Conservation (phyloP, 1,284 basidiomycete genomes). For the Puccinia novopanici region DNA sequence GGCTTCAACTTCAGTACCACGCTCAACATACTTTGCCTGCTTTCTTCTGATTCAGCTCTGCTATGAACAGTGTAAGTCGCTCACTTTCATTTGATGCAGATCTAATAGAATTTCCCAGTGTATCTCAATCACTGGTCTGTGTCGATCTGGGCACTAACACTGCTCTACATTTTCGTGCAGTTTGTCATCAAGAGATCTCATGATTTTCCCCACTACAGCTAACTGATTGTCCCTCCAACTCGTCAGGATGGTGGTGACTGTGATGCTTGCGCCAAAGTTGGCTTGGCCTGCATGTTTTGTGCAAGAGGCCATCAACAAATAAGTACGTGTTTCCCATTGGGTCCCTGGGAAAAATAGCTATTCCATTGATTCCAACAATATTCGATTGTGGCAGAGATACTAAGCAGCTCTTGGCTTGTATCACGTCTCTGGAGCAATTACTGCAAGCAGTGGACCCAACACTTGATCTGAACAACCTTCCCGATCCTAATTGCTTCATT, state of each 20-base stretch:
- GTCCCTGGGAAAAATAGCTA: background rate
- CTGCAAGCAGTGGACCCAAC: constrained; percentile 28
- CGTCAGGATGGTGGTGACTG: constrained; percentile 9
- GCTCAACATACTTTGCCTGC: too few relatives aligned
- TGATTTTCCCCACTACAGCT: too few relatives aligned
- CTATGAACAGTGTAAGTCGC: too few relatives aligned
- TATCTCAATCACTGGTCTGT: too few relatives aligned
- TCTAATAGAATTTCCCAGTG: too few relatives aligned
- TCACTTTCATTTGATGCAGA: too few relatives aligned
- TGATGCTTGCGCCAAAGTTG: constrained; percentile 15
- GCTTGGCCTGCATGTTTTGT: constrained; percentile 28
- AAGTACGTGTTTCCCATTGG: constrained; percentile 21
- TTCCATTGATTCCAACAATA: background rate
- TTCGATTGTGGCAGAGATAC: constrained; percentile 23
- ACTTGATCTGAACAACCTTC: constrained; percentile 33
- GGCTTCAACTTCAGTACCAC: too few relatives aligned
- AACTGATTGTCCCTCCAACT: too few relatives aligned
- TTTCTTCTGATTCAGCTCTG: too few relatives aligned
- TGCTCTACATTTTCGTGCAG: too few relatives aligned
- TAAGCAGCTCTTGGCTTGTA: constrained; percentile 34
- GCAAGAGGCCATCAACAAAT: constrained; percentile 31
- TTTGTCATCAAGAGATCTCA: too few relatives aligned
- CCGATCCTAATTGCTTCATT: background rate
- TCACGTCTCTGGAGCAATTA: constrained; percentile 40
- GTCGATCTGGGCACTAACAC: too few relatives aligned